phyloP scores from a whole-genome alignment of 176 grass and related monocot species.

The Carex kokanica region DNA sequence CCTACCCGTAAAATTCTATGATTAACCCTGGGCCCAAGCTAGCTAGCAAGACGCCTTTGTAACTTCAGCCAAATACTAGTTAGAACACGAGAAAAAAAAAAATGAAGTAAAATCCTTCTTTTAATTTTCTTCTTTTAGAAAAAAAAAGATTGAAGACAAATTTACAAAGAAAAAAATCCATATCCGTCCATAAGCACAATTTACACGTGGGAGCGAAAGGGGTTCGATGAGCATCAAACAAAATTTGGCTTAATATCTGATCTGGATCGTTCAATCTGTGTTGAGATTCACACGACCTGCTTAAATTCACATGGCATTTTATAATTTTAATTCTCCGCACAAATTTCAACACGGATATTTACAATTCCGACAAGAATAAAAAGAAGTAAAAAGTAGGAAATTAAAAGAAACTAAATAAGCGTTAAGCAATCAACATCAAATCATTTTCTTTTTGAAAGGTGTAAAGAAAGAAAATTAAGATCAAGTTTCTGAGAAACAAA shows the following conservation, averaged over 20 bases:
- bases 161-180: background rate
- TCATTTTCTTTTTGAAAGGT: conserved; percentile 5
- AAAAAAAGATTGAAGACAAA: background rate
- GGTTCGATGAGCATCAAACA: too few relatives aligned
- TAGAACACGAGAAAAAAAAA: background rate
- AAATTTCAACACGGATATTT: background rate
- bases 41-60: background rate
- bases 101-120: background rate
- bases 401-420: background rate
- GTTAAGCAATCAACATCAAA: conserved; percentile 22
- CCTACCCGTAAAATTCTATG: too few relatives aligned
- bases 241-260: too few relatives aligned
- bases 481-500: conserved; percentile 5
- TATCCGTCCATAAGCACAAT: background rate
- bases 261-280: too few relatives aligned
- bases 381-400: background rate
- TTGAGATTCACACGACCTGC: too few relatives aligned
- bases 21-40: too few relatives aligned
- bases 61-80: background rate
- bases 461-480: background rate
- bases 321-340: too few relatives aligned
- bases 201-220: background rate
- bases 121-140: too few relatives aligned
- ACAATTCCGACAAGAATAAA: background rate
- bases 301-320: too few relatives aligned